Evolutionary conservation across 768 basidiomycete species (phyloP).

Genomic region (Strobilomyces dryophilus): DNA sequence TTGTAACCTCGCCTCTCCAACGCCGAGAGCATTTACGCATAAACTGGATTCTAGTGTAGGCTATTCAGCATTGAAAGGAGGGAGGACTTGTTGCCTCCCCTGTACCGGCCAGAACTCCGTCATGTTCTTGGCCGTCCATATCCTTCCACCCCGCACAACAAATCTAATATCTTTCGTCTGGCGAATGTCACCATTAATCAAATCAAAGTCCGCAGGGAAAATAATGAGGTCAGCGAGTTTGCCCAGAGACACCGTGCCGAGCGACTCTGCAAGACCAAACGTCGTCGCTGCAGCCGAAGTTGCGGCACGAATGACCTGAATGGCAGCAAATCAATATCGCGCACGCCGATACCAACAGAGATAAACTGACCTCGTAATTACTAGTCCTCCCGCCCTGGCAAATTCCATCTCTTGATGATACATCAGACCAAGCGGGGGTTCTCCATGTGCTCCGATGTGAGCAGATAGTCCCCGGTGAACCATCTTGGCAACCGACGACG

Average conservation of each 20-base stretch:
- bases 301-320: constrained; percentile 62
- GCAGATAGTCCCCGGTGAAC: constrained; percentile 55
- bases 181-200: constrained; percentile 49
- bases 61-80: constrained; percentile 53
- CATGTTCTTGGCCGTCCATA: constrained; percentile 68
- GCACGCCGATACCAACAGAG: background rate
- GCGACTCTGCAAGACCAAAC: constrained; percentile 54
- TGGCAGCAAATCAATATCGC: background rate
- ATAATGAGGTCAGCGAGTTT: constrained; percentile 72
- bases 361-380: constrained; percentile 57
- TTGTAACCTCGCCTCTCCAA: background rate
- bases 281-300: constrained; percentile 63
- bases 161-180: constrained; percentile 48
- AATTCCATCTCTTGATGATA: constrained; percentile 76
- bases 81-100: constrained; percentile 49
- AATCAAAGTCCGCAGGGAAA: constrained; percentile 57
- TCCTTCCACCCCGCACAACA: constrained; percentile 63
- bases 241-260: constrained; percentile 59
- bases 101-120: constrained; percentile 68
- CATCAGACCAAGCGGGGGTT: constrained; percentile 67
- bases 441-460: constrained; percentile 73
- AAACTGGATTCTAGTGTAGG: background rate
- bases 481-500: constrained; percentile 65
- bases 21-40: background rate
- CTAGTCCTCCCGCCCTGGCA: constrained; percentile 58